Evolutionary conservation across 805 yeast genomes (phyloP), one percentile per base, ranked within the genome.

Genomic region (Nakazawaea wyomingensis): DNA sequence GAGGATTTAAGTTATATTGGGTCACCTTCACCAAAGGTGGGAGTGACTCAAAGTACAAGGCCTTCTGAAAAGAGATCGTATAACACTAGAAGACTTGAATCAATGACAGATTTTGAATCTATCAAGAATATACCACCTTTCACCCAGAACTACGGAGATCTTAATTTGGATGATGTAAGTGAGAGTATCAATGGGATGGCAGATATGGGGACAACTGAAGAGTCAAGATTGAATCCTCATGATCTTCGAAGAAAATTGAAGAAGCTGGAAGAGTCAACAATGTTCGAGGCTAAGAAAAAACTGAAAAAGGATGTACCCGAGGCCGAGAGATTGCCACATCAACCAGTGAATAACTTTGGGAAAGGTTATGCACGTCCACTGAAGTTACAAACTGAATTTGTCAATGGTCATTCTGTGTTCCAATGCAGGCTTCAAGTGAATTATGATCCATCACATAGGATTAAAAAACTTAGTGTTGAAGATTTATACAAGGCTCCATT

Each of bases 71-170:
- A 31, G 17, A 35, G 35, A 24, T 18, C 27, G 4, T 21, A 35
- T 33, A 34, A 43, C 41, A 45, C 36, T 34, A 39, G 11, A 41
- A 48, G 27, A 6, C 5, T 19, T 22, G 18, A 14, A 16, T 29
- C 16, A 6, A 28, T 24, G 17, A 7, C 39, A n/a, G 44, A 43
- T 19, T 39, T 54, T 13, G 37, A 53, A 1, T 7, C 19, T 4
- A 11, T 41, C 4, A 17, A 14, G 16, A 52, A 54, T 9, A 45
- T 56, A 3, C 56, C 63, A 4, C 64, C 63, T 2, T 60, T 59
- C 36, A 55, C 60, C 2, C 55, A 57, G 40, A 59, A 61, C 0
- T 48, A 47, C 38, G 64, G 62, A 3, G 49, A 60, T 34, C 54
- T 60, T 44, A 51, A 56, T 40, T 53, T 60, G 60, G 44, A 52